Conservation (phyloP, 2,329 filamentous ascomycete genomes). For the Aspergillus ruber region DNA sequence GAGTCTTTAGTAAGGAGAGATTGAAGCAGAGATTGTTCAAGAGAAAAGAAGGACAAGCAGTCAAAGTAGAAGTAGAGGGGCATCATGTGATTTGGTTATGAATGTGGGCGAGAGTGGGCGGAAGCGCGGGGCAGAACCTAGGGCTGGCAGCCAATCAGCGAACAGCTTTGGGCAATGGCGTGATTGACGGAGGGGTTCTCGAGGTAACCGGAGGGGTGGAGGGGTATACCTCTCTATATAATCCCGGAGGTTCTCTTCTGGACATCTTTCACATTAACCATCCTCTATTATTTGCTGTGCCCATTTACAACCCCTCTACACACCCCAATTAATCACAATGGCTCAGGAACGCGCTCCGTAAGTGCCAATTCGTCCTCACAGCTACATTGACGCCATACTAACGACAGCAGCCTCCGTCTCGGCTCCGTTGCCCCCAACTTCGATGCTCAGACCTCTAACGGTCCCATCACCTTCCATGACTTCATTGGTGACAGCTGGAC, state of each 20-base stretch:
- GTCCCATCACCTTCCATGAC: conserved; percentile 64
- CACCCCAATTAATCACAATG: conserved; percentile 27
- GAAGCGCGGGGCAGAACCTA: background rate
- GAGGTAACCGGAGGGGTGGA: background rate
- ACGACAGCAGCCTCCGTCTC: conserved; percentile 50
- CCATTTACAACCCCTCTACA: background rate
- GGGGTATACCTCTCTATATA: too few species aligned
- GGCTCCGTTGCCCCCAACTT: conserved; percentile 64
- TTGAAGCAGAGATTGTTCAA: background rate
- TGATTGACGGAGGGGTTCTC: too few species aligned
- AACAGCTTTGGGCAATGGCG: too few species aligned
- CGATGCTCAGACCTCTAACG: conserved; percentile 60
- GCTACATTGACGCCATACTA: background rate
- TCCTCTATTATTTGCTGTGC: conserved; percentile 1
- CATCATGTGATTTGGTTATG: background rate
- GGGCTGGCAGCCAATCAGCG: background rate
- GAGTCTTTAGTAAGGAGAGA: background rate
- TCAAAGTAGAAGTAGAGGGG: background rate
- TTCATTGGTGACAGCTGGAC: conserved; percentile 66
- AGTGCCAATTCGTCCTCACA: conserved; percentile 12
- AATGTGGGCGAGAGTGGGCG: background rate
- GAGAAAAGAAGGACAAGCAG: background rate
- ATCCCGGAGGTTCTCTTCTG: background rate
- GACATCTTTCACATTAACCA: conserved; percentile 1
- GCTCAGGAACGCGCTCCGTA: conserved; percentile 40